Conservation (phyloP, 257 asterid species). For the Solanum acaule region DNA sequence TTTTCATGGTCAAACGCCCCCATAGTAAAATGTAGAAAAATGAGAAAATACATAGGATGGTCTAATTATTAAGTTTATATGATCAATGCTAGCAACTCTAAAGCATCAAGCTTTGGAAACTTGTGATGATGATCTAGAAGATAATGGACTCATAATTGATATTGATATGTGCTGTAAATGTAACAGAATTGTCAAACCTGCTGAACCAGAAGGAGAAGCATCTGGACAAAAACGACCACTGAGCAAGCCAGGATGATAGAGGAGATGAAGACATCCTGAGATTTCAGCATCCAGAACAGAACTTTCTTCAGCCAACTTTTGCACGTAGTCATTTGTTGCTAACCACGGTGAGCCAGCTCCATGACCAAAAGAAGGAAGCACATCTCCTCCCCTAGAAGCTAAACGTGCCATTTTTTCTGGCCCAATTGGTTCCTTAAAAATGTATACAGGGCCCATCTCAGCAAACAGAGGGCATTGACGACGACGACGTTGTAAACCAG, state of each 20-base stretch:
- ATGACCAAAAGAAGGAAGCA: slow-evolving; percentile 85
- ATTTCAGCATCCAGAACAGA: slow-evolving; percentile 73
- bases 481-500: slow-evolving; percentile 97
- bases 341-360: slow-evolving; percentile 89
- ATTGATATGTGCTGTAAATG: background rate
- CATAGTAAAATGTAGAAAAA: background rate
- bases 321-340: slow-evolving; percentile 61
- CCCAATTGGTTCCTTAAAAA: slow-evolving; percentile 87
- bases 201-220: slow-evolving; percentile 92
- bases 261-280: slow-evolving; percentile 81
- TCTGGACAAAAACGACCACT: slow-evolving; percentile 94
- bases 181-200: slow-evolving; percentile 46
- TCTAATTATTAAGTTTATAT: background rate
- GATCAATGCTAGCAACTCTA: background rate
- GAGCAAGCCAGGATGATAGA: slow-evolving; percentile 87
- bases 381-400: slow-evolving; percentile 91
- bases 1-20: background rate
- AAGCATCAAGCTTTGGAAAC: background rate
- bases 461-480: slow-evolving; percentile 99
- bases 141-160: background rate
- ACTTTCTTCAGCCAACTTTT: slow-evolving; percentile 57
- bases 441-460: slow-evolving; percentile 95
- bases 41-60: background rate
- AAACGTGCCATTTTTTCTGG: slow-evolving; percentile 79
- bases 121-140: background rate